Evolutionary conservation across 179 eudicot species (phyloP).

Genomic region (Spergularia azorica): DNA sequence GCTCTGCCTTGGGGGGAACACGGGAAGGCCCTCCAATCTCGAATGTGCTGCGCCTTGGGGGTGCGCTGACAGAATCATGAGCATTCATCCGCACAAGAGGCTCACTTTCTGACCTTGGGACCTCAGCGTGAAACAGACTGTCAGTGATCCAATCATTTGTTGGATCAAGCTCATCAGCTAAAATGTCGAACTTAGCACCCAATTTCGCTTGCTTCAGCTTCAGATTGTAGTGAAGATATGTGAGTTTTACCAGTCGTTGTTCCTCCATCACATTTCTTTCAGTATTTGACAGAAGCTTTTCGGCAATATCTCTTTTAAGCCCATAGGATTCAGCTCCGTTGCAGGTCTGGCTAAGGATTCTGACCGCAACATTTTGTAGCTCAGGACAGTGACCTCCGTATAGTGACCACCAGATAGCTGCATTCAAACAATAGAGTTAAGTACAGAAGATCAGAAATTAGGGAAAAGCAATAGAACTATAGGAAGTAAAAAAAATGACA

Average conservation of each 20-base stretch:
- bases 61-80: not conserved
- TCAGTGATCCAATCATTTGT: constrained; percentile 47
- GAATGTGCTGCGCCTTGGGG: not conserved
- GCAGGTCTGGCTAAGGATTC: constrained; percentile 64
- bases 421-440: constrained; percentile 3
- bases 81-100: not conserved
- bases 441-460: not conserved
- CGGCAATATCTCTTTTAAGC: constrained; percentile 57
- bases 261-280: constrained; percentile 38
- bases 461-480: not conserved
- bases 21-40: not conserved
- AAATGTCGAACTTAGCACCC: constrained; percentile 4
- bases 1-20: constrained; percentile 8
- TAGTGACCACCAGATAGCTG: constrained; percentile 67
- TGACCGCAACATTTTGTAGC: constrained; percentile 59
- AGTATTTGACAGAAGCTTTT: constrained; percentile 39
- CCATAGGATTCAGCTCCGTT: constrained; percentile 55
- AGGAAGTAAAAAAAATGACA: not conserved
- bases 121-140: constrained; percentile 15
- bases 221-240: constrained; percentile 55
- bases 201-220: constrained; percentile 32
- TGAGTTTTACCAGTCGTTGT: constrained; percentile 31
- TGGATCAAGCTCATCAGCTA: constrained; percentile 24
- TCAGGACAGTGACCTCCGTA: constrained; percentile 61
- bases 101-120: not conserved